phyloP scores from a whole-genome alignment of 2,329 filamentous ascomycete genomes.

The Verticillium isaacii region DNA sequence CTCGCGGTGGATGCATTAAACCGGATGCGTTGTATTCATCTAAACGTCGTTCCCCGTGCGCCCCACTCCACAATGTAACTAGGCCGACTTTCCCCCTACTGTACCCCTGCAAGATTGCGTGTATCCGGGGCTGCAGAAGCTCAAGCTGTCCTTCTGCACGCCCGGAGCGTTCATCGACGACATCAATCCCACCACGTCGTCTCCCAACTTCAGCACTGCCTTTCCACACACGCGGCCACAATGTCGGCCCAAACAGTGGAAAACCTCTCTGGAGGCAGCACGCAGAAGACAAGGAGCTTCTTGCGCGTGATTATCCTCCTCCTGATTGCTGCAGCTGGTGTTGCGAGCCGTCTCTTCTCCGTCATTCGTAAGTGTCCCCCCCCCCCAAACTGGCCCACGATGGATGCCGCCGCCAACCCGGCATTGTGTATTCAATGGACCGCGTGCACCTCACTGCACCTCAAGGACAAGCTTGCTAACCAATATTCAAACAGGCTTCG shows the following conservation, averaged over 20 bases:
- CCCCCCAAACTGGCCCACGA: not conserved
- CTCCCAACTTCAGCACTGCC: slow-evolving; percentile 16
- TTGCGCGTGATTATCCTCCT: slow-evolving; percentile 85
- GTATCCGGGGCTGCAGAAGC: not conserved
- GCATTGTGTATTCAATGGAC: not conserved
- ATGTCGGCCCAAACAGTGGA: slow-evolving; percentile 43
- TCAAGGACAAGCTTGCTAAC: not conserved
- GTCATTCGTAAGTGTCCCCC: slow-evolving; percentile 74
- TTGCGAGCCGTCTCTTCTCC: slow-evolving; percentile 93
- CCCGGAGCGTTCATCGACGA: not conserved
- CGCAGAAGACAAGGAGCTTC: slow-evolving; percentile 76
- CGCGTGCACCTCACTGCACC: not conserved
- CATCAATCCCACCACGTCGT: slow-evolving; percentile 18
- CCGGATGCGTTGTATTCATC: not conserved
- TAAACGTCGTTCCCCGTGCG: not conserved
- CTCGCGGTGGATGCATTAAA: not conserved
- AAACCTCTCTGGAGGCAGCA: slow-evolving; percentile 70
- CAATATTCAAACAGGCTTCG: slow-evolving; percentile 61
- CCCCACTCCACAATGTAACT: not conserved
- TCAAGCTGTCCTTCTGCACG: slow-evolving; percentile 5
- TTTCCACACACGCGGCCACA: slow-evolving; percentile 17
- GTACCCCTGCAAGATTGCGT: not conserved
- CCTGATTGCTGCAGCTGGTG: slow-evolving; percentile 85
- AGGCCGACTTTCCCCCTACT: not conserved
- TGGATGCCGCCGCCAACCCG: not conserved